Evolutionary conservation across 176 grass and related monocot species (phyloP).

Genomic region (Eragrostis nindensis): DNA sequence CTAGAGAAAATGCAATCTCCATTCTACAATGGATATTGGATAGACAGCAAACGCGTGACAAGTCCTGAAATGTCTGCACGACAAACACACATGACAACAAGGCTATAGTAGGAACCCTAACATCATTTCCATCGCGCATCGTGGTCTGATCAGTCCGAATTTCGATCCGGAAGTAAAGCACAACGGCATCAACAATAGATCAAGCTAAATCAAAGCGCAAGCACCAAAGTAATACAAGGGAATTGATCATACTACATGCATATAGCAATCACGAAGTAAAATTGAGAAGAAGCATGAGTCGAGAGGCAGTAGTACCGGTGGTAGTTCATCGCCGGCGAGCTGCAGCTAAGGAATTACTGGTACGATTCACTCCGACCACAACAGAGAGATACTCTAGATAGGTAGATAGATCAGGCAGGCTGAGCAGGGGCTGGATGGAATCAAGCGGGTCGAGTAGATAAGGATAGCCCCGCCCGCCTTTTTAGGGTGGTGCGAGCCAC

Average conservation of each 20-base stretch:
- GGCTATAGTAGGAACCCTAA: neutral
- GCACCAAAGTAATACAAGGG: neutral
- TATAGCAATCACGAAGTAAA: neutral
- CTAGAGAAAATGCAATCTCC: neutral
- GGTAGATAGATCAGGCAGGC: neutral
- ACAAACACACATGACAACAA: neutral
- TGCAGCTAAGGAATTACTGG: neutral
- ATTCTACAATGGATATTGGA: neutral
- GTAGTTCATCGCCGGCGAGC: constrained; percentile 10
- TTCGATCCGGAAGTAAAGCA: neutral
- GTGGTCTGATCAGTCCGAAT: neutral
- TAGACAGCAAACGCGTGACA: neutral
- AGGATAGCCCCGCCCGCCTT: neutral
- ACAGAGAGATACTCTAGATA: no score
- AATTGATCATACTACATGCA: no score
- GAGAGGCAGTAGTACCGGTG: neutral
- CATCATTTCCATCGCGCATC: neutral
- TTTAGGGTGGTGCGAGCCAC: neutral
- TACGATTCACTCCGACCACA: neutral
- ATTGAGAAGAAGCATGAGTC: neutral
- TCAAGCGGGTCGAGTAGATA: neutral
- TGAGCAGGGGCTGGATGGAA: neutral
- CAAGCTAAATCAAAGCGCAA: neutral
- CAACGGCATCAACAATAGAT: neutral
- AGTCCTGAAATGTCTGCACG: neutral